Evolutionary conservation across 345 rosid species (phyloP).

Genomic region (Acer yangbiense): DNA sequence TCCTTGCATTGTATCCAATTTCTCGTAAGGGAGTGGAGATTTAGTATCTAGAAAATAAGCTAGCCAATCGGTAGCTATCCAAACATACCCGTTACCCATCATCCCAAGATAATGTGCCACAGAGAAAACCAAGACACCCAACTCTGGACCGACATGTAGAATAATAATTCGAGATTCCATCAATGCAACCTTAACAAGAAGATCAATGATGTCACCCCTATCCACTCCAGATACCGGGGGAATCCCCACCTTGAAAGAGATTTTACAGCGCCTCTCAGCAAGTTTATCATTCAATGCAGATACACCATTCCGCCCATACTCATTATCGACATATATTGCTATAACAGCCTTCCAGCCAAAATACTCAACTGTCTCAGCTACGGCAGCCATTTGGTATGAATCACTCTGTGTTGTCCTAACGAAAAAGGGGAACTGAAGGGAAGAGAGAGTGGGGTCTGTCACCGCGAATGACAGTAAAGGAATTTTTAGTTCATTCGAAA

Average conservation of each 20-base stretch:
- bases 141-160: conserved; percentile 54
- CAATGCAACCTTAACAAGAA: conserved; percentile 73
- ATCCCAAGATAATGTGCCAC: conserved; percentile 75
- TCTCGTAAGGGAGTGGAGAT: conserved; percentile 57
- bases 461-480: conserved; percentile 86
- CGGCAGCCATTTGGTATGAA: conserved; percentile 79
- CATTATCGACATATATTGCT: conserved; percentile 81
- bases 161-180: conserved; percentile 82
- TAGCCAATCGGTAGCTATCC: conserved; percentile 97
- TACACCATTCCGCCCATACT: conserved; percentile 79
- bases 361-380: conserved; percentile 64
- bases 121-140: conserved; percentile 64
- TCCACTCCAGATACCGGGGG: conserved; percentile 40
- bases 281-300: conserved; percentile 80
- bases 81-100: conserved; percentile 92
- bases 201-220: conserved; percentile 53
- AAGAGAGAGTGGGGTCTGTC: conserved; percentile 86
- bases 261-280: conserved; percentile 62
- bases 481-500: conserved; percentile 75
- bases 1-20: conserved; percentile 77
- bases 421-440: conserved; percentile 85
- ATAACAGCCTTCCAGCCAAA: conserved; percentile 87
- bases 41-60: conserved; percentile 62
- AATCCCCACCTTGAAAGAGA: conserved; percentile 72
- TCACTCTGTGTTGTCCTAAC: conserved; percentile 81